These are phyloP conservation scores for Apodospora peruviana DNA, from an alignment of 495 filamentous ascomycete species.

Conservation along the genomic window DNA sequence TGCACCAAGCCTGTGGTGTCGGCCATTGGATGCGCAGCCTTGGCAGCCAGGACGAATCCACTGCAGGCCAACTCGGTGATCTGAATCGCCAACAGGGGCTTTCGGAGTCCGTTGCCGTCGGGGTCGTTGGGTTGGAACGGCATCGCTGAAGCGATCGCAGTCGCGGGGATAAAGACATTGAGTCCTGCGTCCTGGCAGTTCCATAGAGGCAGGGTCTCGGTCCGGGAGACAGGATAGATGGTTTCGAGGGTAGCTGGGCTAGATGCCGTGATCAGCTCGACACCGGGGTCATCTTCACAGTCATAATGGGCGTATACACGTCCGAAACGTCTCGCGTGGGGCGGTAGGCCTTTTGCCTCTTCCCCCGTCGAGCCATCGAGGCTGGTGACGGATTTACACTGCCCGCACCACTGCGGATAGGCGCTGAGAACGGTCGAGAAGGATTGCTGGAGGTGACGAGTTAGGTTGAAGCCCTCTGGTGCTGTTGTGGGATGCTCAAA, in stretches of 20 bases:
- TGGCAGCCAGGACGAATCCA: background rate
- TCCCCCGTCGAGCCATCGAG: background rate
- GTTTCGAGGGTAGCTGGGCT: background rate
- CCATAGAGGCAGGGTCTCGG: background rate
- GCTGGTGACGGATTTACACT: background rate
- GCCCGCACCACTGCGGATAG: background rate
- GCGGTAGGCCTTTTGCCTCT: background rate
- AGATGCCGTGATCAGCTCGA: background rate
- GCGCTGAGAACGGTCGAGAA: background rate
- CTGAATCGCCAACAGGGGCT: conserved; percentile 2
- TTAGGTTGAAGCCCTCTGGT: background rate
- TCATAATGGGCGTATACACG: conserved; percentile 2
- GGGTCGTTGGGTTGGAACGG: background rate
- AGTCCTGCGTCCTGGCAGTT: background rate
- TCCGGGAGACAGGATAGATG: background rate
- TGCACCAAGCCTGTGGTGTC: background rate
- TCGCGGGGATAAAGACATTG: background rate
- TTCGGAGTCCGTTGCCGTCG: background rate
- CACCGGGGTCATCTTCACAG: background rate
- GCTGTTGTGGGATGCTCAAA: background rate
- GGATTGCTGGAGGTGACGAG: background rate
- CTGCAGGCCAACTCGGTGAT: conserved; percentile 1
- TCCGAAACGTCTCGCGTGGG: conserved; percentile 1
- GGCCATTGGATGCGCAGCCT: background rate
- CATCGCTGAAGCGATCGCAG: background rate